Evolutionary conservation across 1,139 yeast species (phyloP).

Genomic region (Geotrichum restrictum): DNA sequence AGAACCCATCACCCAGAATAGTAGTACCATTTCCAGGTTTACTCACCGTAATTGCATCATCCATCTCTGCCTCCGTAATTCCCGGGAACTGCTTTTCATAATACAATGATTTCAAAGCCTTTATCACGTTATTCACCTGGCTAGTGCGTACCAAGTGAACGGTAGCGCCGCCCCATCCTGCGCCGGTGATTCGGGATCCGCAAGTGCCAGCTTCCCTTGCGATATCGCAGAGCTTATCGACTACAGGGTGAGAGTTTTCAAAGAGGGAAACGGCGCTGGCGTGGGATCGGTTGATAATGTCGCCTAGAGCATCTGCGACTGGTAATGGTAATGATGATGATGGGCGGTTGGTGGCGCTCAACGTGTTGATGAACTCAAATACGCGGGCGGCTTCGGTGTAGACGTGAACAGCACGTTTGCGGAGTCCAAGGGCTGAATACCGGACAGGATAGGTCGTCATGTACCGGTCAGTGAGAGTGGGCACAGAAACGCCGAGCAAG

Average conservation of each 20-base stretch:
- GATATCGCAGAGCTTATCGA: slow-evolving; percentile 51
- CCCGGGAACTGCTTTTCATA: slow-evolving; percentile 50
- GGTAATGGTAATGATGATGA: slow-evolving; percentile 36
- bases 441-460: slow-evolving; percentile 56
- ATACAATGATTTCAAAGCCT: slow-evolving; percentile 49
- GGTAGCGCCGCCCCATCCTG: slow-evolving; percentile 78
- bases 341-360: slow-evolving; percentile 4
- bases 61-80: slow-evolving; percentile 45
- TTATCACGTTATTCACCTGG: slow-evolving; percentile 44
- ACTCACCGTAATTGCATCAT: slow-evolving; percentile 54
- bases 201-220: slow-evolving; percentile 55
- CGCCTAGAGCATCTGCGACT: slow-evolving; percentile 43
- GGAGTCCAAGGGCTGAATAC: slow-evolving; percentile 52
- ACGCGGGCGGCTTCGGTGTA: slow-evolving; percentile 63
- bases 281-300: slow-evolving; percentile 59
- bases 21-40: slow-evolving; percentile 61
- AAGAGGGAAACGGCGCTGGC: slow-evolving; percentile 47
- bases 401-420: slow-evolving; percentile 61
- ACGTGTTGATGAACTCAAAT: slow-evolving; percentile 46
- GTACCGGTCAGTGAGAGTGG: slow-evolving; percentile 47
- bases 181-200: slow-evolving; percentile 73
- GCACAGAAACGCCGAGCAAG: slow-evolving; percentile 44
- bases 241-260: slow-evolving; percentile 55
- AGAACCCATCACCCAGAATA: slow-evolving; percentile 31
- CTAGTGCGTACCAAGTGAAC: slow-evolving; percentile 57